Evolutionary conservation across 2,329 filamentous ascomycete species (phyloP), one percentile per base, ranked within the genome.

Genomic region (Penicillium sp.): DNA sequence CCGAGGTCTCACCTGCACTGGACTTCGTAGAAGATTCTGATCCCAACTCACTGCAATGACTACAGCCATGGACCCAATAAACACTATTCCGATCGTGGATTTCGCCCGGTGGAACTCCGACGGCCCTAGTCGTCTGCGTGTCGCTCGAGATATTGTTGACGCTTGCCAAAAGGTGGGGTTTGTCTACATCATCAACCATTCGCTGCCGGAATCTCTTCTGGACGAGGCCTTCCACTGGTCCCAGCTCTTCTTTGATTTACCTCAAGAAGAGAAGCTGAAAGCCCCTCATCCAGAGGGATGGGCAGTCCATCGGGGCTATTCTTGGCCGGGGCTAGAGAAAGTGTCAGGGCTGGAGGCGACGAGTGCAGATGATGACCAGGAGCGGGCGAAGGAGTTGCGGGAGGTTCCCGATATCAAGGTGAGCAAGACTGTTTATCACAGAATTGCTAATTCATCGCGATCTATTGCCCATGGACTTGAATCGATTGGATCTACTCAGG

Each of bases 221-320:
- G 69, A 74, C 25, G 68, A 76, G 54, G 78, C 78, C 2, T 81
- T 82, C 54, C 62, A 66, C 11, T 75, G 75, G 68, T 73, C 75
- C 11, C 75, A 74, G 53, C 64, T 68, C 23, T 71, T 82, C 8
- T 81, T 80, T 53, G 71, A 75, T 42, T 67, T 82, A 8, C 71
- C 75, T 0, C 65, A 66, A 14, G 74, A 77, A 42, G 71, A 77
- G 46, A 82, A 82, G 59, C 75, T 79, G 70, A 73, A 75, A 51
- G 80, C 79, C 1, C 78, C 78, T 4, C 79, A 81, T 66, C 79
- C 79, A 3, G 69, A 74, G 9, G 80, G 80, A 8, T 77, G 76
- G 56, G 72, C 69, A 9, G 73, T 81, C 2, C 80, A 84, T 63
- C 75, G 81, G 46, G 82, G 82, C n/a, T 84, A 84, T 61, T 83